A percentile compares a stretch with the other conserved stretches of the same genome.
Conservation (phyloP, 768 basidiomycete species). For the Tubosaeta brunneosetosa region DNA sequence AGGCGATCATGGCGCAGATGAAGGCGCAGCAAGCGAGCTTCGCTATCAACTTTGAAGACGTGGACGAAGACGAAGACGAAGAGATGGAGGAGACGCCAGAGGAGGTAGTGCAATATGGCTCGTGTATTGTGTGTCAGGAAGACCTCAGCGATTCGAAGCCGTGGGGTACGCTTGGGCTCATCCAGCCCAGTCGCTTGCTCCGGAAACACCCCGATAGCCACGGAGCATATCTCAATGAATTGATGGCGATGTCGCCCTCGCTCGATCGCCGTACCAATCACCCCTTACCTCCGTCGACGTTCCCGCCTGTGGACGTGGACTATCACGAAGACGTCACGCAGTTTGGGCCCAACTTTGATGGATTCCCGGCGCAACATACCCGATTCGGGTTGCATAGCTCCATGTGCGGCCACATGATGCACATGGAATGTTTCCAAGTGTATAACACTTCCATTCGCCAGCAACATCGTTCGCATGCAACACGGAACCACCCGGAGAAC, state of each 20-base stretch:
- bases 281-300: constrained; percentile 31
- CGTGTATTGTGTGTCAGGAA: constrained; percentile 99
- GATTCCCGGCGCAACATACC: constrained; percentile 64
- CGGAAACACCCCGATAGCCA: constrained; percentile 71
- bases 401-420: constrained; percentile 96
- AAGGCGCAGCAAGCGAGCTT: constrained; percentile 88
- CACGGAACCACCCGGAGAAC: constrained; percentile 90
- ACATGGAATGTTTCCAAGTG: constrained; percentile 87
- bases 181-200: constrained; percentile 85
- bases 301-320: constrained; percentile 25
- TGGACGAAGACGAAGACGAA: constrained; percentile 61
- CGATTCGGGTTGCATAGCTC: constrained; percentile 85
- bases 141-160: constrained; percentile 67
- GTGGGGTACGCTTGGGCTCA: constrained; percentile 81
- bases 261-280: constrained; percentile 51
- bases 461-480: constrained; percentile 83
- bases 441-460: constrained; percentile 85
- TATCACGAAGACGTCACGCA: constrained; percentile 26
- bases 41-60: constrained; percentile 73
- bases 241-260: constrained; percentile 55
- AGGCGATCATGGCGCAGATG: constrained; percentile 94
- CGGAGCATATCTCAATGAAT: constrained; percentile 61
- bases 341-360: constrained; percentile 66
- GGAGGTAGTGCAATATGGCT: constrained; percentile 62
- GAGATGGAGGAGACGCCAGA: constrained; percentile 43